phyloP scores from a whole-genome alignment of 1,284 basidiomycete species.

The Caloboletus firmus region DNA sequence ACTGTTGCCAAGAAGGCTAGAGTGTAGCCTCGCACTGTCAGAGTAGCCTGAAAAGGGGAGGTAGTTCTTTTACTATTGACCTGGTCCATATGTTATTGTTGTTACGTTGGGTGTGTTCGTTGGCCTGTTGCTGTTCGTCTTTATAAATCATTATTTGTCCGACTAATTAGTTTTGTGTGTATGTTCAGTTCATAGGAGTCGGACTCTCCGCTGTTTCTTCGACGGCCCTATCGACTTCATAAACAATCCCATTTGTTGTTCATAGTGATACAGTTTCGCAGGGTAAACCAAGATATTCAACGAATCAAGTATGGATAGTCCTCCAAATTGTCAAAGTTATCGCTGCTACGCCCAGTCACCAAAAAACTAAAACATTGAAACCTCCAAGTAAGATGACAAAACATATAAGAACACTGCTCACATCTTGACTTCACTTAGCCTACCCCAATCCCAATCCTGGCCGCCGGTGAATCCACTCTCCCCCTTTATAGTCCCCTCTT shows the following conservation, averaged over 20 bases:
- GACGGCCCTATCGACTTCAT: neutral
- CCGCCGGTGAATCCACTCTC: neutral
- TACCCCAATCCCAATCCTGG: neutral
- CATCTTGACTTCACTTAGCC: neutral
- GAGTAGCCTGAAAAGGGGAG: neutral
- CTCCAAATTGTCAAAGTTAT: neutral
- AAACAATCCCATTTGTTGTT: neutral
- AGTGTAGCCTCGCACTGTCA: conserved; percentile 16
- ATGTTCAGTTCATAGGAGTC: neutral
- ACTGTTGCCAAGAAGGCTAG: conserved; percentile 24
- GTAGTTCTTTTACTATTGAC: neutral
- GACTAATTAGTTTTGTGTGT: conserved; percentile 6
- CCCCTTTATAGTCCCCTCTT: conserved; percentile 22
- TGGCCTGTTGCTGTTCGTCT: neutral
- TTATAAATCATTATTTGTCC: conserved; percentile 22
- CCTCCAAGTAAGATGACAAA: neutral
- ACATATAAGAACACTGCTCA: neutral
- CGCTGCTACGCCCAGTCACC: neutral
- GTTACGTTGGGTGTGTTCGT: neutral
- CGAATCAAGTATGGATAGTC: neutral
- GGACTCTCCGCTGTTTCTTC: no score
- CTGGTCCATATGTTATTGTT: conserved; percentile 1
- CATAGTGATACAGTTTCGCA: neutral
- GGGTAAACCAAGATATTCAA: neutral
- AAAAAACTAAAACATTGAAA: no score